Base-by-base conservation (phyloP, 352 stramenopile species). In the Labyrinthula sp. region DNA sequence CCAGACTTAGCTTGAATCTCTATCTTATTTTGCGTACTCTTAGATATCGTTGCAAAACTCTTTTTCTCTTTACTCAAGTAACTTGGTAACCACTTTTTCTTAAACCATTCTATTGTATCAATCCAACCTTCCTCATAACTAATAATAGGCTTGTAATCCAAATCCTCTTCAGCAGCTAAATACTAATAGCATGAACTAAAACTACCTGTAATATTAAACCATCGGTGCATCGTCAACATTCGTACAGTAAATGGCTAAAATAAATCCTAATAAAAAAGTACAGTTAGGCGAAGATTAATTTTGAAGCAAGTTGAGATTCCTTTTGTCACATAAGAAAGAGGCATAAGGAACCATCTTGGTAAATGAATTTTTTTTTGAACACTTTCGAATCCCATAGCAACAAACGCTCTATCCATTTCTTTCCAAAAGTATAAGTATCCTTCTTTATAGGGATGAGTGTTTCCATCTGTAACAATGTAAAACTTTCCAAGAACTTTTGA, bases 391-490 rank as follows among this genome's bases (percentile, higher is more conserved):
- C 71, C 75, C 71, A 89, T 80, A 1, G 38, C 66, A 9, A 71
- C 50, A 14, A 71, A 58, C 10, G 71, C 74, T 35, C 63, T 21
- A 57, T 87, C 74, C 3, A 87, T 36, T 14, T 72, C 61, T 24
- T 70, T 66, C 77, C 77, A 89, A 57, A 89, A 85, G 30, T 69
- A 62, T 8, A 65, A 27, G 29, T 72, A 68, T 33, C n/a, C n/a
- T n/a, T n/a, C n/a, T n/a, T n/a, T n/a, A n/a, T n/a, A n/a, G n/a
- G n/a, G n/a, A n/a, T n/a, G n/a, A n/a, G 69, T 60, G 38, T 59
- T 60, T 17, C 65, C 72, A 59, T 89, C 77, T 0, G 75, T 85
- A 22, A 83, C 65, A 43, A 89, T 79, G 64, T 89, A 89, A 58
- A 85, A 89, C 30, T 82, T 80, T 0, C 64, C 73, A n/a, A 84